A percentile compares a stretch with the other conserved stretches of the same genome.
Conservation (phyloP, 2,329 filamentous ascomycete species). For the Myriosclerotinia duriaeana region DNA sequence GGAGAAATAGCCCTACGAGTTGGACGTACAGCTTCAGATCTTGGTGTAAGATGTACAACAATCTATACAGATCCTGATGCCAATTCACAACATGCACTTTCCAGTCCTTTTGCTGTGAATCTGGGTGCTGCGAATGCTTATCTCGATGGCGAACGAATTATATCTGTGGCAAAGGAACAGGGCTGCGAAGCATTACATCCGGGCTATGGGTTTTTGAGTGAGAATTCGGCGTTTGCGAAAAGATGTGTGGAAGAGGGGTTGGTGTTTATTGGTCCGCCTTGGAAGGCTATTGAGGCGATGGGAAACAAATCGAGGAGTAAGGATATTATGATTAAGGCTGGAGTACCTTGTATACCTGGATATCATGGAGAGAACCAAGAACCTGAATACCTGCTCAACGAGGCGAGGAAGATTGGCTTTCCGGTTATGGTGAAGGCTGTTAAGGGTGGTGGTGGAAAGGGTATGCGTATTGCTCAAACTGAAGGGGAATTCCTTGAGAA, state of each 20-base stretch:
- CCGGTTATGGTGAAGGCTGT: slow-evolving; percentile 79
- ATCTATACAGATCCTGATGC: slow-evolving; percentile 93
- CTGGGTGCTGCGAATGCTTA: slow-evolving; percentile 83
- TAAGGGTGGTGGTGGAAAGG: slow-evolving; percentile 79
- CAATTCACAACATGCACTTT: slow-evolving; percentile 80
- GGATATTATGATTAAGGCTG: slow-evolving; percentile 94
- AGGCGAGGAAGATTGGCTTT: slow-evolving; percentile 70
- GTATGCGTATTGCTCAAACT: slow-evolving; percentile 71
- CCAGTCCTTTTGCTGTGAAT: slow-evolving; percentile 79
- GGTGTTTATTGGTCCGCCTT: slow-evolving; percentile 90
- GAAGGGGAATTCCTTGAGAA: slow-evolving; percentile 69
- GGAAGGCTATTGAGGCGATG: slow-evolving; percentile 81
- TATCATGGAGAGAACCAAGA: slow-evolving; percentile 89
- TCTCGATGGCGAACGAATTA: slow-evolving; percentile 90
- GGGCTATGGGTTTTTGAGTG: slow-evolving; percentile 92
- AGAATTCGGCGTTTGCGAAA: slow-evolving; percentile 87
- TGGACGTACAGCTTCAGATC: slow-evolving; percentile 78
- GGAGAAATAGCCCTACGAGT: slow-evolving; percentile 96
- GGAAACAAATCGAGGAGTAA: slow-evolving; percentile 92
- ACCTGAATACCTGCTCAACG: slow-evolving; percentile 56
- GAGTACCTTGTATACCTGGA: slow-evolving; percentile 92
- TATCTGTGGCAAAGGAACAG: slow-evolving; percentile 79
- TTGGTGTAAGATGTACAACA: slow-evolving; percentile 90
- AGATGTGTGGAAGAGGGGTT: slow-evolving; percentile 87
- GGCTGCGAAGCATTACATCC: slow-evolving; percentile 91